phyloP scores from a whole-genome alignment of 2,329 filamentous ascomycete genomes.

The Basipetospora chlamydospora region DNA sequence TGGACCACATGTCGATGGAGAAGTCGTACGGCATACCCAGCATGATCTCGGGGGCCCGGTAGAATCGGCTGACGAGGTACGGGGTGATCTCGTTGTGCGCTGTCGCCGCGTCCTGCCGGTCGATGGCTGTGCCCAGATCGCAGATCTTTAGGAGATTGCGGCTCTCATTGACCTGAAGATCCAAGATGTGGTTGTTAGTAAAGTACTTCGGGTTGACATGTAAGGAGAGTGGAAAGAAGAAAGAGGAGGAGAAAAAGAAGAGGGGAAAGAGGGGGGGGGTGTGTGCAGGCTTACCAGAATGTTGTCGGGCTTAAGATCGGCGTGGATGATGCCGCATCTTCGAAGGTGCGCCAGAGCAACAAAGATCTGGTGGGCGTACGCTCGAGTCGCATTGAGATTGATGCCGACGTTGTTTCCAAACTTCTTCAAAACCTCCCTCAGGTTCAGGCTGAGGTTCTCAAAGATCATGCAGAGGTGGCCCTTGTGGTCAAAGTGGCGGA shows the following conservation, averaged over 20 bases:
- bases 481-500: slow-evolving; percentile 84
- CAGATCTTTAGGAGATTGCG: slow-evolving; percentile 84
- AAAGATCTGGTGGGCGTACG: slow-evolving; percentile 91
- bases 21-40: slow-evolving; percentile 93
- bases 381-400: slow-evolving; percentile 71
- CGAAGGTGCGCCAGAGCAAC: slow-evolving; percentile 75
- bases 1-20: slow-evolving; percentile 92
- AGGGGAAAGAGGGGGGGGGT: background rate
- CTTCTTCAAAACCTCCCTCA: slow-evolving; percentile 88
- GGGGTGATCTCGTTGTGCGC: slow-evolving; percentile 73
- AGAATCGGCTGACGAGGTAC: slow-evolving; percentile 93
- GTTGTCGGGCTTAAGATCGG: slow-evolving; percentile 95
- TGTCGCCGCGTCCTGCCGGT: slow-evolving; percentile 63
- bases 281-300: slow-evolving; percentile 57
- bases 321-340: slow-evolving; percentile 86
- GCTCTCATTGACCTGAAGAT: slow-evolving; percentile 53
- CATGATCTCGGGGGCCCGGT: slow-evolving; percentile 92
- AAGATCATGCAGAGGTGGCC: slow-evolving; percentile 94
- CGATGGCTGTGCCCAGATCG: slow-evolving; percentile 90
- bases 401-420: slow-evolving; percentile 91
- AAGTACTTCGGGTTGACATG: no score
- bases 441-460: slow-evolving; percentile 83
- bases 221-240: no score
- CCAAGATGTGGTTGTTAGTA: background rate
- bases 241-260: no score